Conservation (phyloP, 495 filamentous ascomycete species). For the Daldinia vernicosa region DNA sequence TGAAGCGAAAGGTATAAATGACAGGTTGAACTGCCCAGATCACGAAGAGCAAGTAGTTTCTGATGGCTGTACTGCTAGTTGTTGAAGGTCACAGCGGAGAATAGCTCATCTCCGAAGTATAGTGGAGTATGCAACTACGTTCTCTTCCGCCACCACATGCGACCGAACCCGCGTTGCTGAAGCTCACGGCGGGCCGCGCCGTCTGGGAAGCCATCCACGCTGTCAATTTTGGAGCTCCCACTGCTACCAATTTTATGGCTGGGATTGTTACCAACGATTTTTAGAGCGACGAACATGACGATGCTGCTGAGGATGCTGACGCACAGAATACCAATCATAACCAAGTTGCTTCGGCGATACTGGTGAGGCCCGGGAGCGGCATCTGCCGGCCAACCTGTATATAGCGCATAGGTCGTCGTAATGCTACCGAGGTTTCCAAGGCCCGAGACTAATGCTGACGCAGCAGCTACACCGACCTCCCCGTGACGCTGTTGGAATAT, state of each 20-base stretch:
- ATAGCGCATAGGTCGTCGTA: constrained; percentile 87
- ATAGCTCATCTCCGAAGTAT: constrained; percentile 18
- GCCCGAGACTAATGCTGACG: constrained; percentile 84
- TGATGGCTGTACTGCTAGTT: constrained; percentile 27
- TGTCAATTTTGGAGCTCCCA: constrained; percentile 54
- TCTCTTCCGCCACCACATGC: constrained; percentile 60
- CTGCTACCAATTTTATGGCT: constrained; percentile 51
- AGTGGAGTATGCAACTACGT: constrained; percentile 11
- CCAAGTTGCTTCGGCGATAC: constrained; percentile 83
- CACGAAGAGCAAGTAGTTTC: constrained; percentile 9
- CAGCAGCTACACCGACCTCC: constrained; percentile 91
- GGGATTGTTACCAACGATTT: constrained; percentile 65
- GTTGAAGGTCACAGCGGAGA: constrained; percentile 39
- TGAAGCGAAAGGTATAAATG: constrained; percentile 39
- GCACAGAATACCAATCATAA: constrained; percentile 87
- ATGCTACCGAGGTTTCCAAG: constrained; percentile 87
- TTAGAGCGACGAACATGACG: constrained; percentile 72
- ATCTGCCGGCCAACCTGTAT: constrained; percentile 84
- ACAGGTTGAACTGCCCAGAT: constrained; percentile 46
- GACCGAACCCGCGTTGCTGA: constrained; percentile 71
- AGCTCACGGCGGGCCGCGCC: constrained; percentile 75
- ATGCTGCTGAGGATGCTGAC: constrained; percentile 76
- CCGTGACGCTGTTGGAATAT: constrained; percentile 90
- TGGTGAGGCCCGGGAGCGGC: constrained; percentile 70
- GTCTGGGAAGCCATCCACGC: constrained; percentile 65